Evolutionary conservation across 164 flowering plant species (phyloP).

Genomic region (Kalanchoe fedtschenkoi): DNA sequence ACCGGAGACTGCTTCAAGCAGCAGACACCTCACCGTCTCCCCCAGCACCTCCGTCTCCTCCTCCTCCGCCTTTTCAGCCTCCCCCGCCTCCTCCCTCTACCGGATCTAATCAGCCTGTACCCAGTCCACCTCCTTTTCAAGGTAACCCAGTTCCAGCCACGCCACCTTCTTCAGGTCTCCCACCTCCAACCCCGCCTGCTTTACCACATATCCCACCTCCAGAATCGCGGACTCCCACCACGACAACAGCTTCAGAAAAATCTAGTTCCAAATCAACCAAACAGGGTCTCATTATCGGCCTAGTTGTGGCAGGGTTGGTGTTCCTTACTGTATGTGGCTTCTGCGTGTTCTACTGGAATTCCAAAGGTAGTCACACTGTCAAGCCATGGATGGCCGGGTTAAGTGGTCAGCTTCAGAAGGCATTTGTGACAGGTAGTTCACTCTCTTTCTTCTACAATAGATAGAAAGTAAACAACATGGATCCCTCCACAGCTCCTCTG

Average conservation of each 20-base stretch:
- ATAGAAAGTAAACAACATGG: not conserved
- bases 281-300: not conserved
- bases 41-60: not conserved
- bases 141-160: too few species aligned
- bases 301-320: conserved; percentile 4
- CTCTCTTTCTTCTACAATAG: not conserved
- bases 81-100: not conserved
- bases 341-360: conserved; percentile 3
- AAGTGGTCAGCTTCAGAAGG: conserved; percentile 4
- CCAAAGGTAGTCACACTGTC: not conserved
- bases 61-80: not conserved
- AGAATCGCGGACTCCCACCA: not conserved
- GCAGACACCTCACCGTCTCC: not conserved
- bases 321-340: not conserved
- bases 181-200: not conserved
- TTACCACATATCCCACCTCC: not conserved
- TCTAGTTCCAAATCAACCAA: not conserved
- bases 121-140: not conserved
- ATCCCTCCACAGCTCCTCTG: not conserved
- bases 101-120: not conserved
- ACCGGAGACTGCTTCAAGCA: not conserved
- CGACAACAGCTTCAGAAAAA: not conserved
- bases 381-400: conserved; percentile 7
- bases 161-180: not conserved
- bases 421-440: conserved; percentile 2